A percentile compares a stretch with the other conserved stretches of the same genome.
These are phyloP conservation scores for Coprinopsis cinerea DNA, from an alignment of 768 basidiomycete genomes.

Conservation along the genomic window DNA sequence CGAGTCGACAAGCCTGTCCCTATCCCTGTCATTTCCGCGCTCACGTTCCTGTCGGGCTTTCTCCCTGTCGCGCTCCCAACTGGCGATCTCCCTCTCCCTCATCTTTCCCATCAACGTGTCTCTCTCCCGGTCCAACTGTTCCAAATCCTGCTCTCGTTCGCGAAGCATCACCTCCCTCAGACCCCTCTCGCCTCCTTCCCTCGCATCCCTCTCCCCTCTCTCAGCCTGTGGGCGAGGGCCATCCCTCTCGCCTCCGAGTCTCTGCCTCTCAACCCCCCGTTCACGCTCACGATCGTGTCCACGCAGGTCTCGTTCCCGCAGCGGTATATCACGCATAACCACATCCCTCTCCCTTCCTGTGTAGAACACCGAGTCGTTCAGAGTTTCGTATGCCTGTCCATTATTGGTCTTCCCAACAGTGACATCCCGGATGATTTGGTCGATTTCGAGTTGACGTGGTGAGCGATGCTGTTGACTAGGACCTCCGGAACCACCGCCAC, in stretches of 20 bases:
- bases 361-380: constrained; percentile 8
- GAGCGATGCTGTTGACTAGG: too few species aligned
- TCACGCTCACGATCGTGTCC: constrained; percentile 17
- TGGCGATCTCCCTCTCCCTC: constrained; percentile 15
- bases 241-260: not conserved
- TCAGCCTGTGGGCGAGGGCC: too few species aligned
- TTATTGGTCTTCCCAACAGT: not conserved
- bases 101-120: not conserved
- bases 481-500: too few species aligned
- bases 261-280: constrained; percentile 15
- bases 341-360: constrained; percentile 9
- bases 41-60: too few species aligned
- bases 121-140: not conserved
- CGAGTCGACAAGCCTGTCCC: constrained; percentile 4
- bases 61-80: constrained; percentile 19
- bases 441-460: too few species aligned
- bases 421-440: too few species aligned
- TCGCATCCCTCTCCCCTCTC: constrained; percentile 1
- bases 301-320: constrained; percentile 12
- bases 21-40: too few species aligned
- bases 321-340: not conserved
- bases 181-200: constrained; percentile 12
- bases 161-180: too few species aligned
- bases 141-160: not conserved
- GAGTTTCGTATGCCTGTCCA: not conserved